phyloP scores from a whole-genome alignment of 148 eudicot species.

The Rhododendron vialii region DNA sequence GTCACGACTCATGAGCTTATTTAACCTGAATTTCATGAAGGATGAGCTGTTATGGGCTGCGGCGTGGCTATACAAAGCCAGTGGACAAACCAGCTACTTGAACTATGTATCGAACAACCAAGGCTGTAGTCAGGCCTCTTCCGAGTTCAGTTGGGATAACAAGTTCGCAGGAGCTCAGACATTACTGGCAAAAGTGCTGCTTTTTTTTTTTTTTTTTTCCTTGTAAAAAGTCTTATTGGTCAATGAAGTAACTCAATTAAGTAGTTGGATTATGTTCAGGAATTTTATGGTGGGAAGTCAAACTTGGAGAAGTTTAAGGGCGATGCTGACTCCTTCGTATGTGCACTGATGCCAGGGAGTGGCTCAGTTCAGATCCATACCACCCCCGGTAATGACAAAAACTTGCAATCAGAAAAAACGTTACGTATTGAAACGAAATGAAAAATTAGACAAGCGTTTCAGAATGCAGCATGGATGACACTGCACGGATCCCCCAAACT shows the following conservation, averaged over 20 bases:
- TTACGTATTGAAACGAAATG: neutral
- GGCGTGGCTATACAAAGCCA: conserved; percentile 73
- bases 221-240: neutral
- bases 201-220: neutral
- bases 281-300: conserved; percentile 51
- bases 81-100: conserved; percentile 38
- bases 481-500: neutral
- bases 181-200: conserved; percentile 60
- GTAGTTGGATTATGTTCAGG: conserved; percentile 31
- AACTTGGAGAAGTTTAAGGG: conserved; percentile 53
- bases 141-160: conserved; percentile 92
- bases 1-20: neutral
- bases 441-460: neutral
- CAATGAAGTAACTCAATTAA: neutral
- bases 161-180: conserved; percentile 74
- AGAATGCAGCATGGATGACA: neutral
- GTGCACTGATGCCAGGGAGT: conserved; percentile 72
- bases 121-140: conserved; percentile 60
- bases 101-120: conserved; percentile 45
- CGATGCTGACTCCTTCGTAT: conserved; percentile 72
- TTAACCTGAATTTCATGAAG: conserved; percentile 17
- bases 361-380: conserved; percentile 54
- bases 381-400: conserved; percentile 57
- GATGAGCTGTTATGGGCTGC: conserved; percentile 91
- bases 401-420: neutral